phyloP scores from a whole-genome alignment of 1,284 basidiomycete genomes.

The Trichosporon ovoides region DNA sequence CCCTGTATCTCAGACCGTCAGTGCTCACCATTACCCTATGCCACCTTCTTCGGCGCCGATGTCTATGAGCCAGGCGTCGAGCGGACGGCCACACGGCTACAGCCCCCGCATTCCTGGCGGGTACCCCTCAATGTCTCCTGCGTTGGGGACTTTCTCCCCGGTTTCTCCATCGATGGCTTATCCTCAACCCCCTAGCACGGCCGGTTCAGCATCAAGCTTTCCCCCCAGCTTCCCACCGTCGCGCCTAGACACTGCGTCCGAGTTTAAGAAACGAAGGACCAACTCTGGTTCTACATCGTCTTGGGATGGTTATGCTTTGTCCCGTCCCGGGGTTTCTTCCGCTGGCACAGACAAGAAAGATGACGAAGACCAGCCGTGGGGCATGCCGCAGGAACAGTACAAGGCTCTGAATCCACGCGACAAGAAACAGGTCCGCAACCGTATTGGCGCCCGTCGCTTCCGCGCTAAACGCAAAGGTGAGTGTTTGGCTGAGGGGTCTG shows the following conservation, averaged over 20 bases:
- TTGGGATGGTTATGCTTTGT: conserved; percentile 14
- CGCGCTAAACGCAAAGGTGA: conserved; percentile 44
- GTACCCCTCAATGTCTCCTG: conserved; percentile 17
- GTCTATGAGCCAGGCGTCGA: conserved; percentile 12
- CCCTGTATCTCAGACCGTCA: conserved; percentile 10
- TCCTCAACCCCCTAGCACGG: conserved; percentile 4
- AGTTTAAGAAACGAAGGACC: conserved; percentile 14
- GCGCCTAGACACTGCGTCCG: not conserved
- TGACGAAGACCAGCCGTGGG: conserved; percentile 39
- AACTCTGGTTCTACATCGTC: conserved; percentile 10
- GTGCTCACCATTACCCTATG: conserved; percentile 18
- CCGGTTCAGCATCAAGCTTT: conserved; percentile 11
- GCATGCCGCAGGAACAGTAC: conserved; percentile 45
- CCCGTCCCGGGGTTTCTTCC: not conserved
- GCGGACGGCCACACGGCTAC: conserved; percentile 15
- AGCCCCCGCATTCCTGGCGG: conserved; percentile 19
- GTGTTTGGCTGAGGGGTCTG: conserved; percentile 11
- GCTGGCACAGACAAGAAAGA: conserved; percentile 12
- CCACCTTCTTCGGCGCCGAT: conserved; percentile 18
- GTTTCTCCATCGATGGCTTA: conserved; percentile 18
- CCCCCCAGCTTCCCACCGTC: conserved; percentile 14
- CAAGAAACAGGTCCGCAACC: conserved; percentile 46
- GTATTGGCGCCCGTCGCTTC: conserved; percentile 41
- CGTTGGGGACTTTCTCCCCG: conserved; percentile 18
- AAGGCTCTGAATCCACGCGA: conserved; percentile 39